A percentile compares a stretch with the other conserved stretches of the same genome.
Evolutionary conservation across 495 filamentous ascomycete genomes (phyloP).

Genomic region (Filosporella fistucella): DNA sequence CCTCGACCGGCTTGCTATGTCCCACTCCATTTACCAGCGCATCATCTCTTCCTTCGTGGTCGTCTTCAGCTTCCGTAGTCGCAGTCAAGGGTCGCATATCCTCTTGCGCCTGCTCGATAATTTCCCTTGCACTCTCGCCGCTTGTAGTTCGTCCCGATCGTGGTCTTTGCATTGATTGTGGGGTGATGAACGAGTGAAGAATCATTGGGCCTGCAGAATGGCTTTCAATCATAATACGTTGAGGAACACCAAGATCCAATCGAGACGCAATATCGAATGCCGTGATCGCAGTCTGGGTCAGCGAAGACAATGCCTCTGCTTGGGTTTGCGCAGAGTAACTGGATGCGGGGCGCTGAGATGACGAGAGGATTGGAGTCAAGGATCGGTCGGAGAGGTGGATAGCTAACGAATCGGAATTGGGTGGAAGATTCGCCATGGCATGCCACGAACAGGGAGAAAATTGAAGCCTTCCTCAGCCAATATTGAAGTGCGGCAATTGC

Average conservation of each 20-base stretch:
- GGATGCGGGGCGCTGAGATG: conserved; percentile 19
- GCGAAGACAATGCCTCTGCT: conserved; percentile 28
- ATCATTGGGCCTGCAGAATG: conserved; percentile 29
- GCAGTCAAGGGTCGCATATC: conserved; percentile 19
- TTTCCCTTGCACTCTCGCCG: neutral
- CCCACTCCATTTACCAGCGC: conserved; percentile 14
- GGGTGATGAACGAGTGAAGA: conserved; percentile 22
- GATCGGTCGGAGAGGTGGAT: conserved; percentile 37
- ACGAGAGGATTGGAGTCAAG: conserved; percentile 40
- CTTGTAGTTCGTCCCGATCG: neutral
- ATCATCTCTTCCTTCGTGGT: neutral
- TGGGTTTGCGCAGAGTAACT: conserved; percentile 14
- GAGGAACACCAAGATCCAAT: conserved; percentile 31
- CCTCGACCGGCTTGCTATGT: neutral
- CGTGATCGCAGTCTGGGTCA: conserved; percentile 33
- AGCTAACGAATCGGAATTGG: conserved; percentile 17
- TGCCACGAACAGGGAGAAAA: neutral
- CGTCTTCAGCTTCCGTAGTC: conserved; percentile 6
- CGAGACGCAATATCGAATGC: conserved; percentile 32
- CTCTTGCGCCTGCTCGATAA: conserved; percentile 18
- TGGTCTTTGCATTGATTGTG: conserved; percentile 2
- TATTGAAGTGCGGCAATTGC: no score
- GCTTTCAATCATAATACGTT: conserved; percentile 38
- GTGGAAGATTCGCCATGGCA: conserved; percentile 11
- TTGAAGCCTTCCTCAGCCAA: no score